phyloP scores from a whole-genome alignment of 306 rosid species.

The Senna siamea region DNA sequence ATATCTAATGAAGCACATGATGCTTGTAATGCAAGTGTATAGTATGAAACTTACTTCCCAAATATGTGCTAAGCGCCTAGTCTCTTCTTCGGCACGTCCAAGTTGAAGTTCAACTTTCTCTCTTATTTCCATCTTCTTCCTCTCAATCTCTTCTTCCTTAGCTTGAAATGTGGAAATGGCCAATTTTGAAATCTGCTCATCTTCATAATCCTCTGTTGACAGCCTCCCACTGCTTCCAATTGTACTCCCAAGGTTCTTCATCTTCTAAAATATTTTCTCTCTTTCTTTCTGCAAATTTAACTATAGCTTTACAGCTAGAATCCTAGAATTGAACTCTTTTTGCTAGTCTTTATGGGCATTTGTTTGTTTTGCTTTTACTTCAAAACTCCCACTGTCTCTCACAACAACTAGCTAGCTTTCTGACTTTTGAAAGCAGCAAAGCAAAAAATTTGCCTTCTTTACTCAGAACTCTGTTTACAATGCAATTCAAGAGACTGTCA shows the following conservation, averaged over 20 bases:
- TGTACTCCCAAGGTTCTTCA: constrained; percentile 63
- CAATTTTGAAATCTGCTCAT: constrained; percentile 62
- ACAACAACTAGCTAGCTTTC: constrained; percentile 41
- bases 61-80: constrained; percentile 78
- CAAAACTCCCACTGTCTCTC: constrained; percentile 45
- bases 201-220: constrained; percentile 63
- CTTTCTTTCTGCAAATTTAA: too few species aligned
- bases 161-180: constrained; percentile 73
- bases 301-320: too few species aligned
- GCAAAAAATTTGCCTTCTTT: too few species aligned
- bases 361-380: constrained; percentile 59
- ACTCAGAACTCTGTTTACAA: too few species aligned
- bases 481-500: too few species aligned
- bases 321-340: too few species aligned
- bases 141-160: constrained; percentile 91
- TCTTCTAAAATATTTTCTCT: constrained; percentile 55
- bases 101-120: constrained; percentile 84
- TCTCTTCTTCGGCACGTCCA: constrained; percentile 87
- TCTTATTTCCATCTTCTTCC: constrained; percentile 78
- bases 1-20: too few species aligned
- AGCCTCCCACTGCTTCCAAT: constrained; percentile 65
- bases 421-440: constrained; percentile 56
- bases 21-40: constrained; percentile 55
- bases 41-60: constrained; percentile 75
- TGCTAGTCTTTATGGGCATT: constrained; percentile 39